Conservation (phyloP, 352 stramenopile genomes). For the Globisporangium uncinulatum region DNA sequence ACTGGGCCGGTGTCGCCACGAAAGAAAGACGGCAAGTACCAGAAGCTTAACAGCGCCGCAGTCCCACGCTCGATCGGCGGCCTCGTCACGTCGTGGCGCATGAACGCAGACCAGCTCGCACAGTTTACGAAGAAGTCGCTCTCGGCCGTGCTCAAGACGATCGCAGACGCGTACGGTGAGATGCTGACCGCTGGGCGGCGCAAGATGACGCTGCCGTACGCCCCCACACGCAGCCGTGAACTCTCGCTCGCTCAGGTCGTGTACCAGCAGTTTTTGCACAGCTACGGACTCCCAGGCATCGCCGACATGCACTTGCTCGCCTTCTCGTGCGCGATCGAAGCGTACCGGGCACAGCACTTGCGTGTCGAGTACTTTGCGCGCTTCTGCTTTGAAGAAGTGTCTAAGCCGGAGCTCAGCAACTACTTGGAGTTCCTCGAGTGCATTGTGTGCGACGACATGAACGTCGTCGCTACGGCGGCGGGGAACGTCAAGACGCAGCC, state of each 20-base stretch:
- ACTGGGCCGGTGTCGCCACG: slow-evolving; percentile 15
- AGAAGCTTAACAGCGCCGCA: slow-evolving; percentile 63
- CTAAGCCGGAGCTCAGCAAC: slow-evolving; percentile 40
- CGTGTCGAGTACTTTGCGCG: slow-evolving; percentile 71
- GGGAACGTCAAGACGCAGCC: not conserved
- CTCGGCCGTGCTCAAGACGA: slow-evolving; percentile 53
- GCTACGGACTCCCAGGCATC: slow-evolving; percentile 69
- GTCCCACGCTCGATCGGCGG: slow-evolving; percentile 58
- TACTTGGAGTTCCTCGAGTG: slow-evolving; percentile 78
- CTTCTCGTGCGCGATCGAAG: slow-evolving; percentile 64
- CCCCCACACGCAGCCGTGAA: slow-evolving; percentile 18
- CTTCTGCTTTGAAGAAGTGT: slow-evolving; percentile 72
- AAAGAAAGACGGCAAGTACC: slow-evolving; percentile 54
- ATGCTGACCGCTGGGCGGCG: slow-evolving; percentile 51
- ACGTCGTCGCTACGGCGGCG: slow-evolving; percentile 1
- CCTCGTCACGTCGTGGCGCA: slow-evolving; percentile 77
- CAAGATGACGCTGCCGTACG: slow-evolving; percentile 18
- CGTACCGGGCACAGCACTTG: slow-evolving; percentile 55
- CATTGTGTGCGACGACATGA: slow-evolving; percentile 52
- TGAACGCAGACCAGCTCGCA: slow-evolving; percentile 73
- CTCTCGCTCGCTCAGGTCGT: slow-evolving; percentile 66
- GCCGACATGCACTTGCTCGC: slow-evolving; percentile 77
- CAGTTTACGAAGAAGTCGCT: slow-evolving; percentile 80
- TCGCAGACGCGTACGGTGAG: slow-evolving; percentile 69
- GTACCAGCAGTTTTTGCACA: slow-evolving; percentile 80